Evolutionary conservation across 257 asterid genomes (phyloP).

Genomic region (Coffea canephora): DNA sequence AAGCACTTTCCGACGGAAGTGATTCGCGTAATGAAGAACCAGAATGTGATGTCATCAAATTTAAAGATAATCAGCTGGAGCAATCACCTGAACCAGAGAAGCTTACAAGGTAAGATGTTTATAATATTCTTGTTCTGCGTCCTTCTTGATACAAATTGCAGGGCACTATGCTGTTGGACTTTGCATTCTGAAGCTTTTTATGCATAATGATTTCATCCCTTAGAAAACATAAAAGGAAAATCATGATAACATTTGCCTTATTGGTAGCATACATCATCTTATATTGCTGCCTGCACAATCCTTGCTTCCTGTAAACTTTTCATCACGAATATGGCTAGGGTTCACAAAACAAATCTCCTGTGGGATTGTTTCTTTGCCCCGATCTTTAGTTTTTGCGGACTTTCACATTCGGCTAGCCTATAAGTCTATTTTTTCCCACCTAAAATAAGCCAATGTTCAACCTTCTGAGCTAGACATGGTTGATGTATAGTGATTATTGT

Average conservation of each 20-base stretch:
- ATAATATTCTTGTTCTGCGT: not conserved
- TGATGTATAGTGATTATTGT: too few relatives aligned
- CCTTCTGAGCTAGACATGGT: not conserved
- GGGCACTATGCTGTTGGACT: not conserved
- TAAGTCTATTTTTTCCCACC: not conserved
- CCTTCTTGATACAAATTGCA: not conserved
- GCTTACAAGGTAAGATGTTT: slow-evolving; percentile 38
- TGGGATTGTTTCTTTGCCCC: not conserved
- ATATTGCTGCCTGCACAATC: not conserved
- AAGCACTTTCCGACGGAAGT: not conserved
- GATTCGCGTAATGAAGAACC: slow-evolving; percentile 7
- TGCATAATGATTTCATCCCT: not conserved
- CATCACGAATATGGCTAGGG: not conserved
- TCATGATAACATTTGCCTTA: not conserved
- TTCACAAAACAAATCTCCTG: not conserved
- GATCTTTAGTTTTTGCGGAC: too few relatives aligned
- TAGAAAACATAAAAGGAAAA: not conserved
- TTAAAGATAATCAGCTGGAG: slow-evolving; percentile 28
- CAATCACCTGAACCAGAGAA: slow-evolving; percentile 33
- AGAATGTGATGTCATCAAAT: slow-evolving; percentile 23
- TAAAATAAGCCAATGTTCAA: not conserved
- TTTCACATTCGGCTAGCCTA: not conserved
- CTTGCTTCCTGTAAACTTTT: not conserved
- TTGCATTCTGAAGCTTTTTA: not conserved
- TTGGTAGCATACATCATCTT: not conserved